phyloP scores from a whole-genome alignment of 2,329 filamentous ascomycete genomes.

The Microascus cirrosus region DNA sequence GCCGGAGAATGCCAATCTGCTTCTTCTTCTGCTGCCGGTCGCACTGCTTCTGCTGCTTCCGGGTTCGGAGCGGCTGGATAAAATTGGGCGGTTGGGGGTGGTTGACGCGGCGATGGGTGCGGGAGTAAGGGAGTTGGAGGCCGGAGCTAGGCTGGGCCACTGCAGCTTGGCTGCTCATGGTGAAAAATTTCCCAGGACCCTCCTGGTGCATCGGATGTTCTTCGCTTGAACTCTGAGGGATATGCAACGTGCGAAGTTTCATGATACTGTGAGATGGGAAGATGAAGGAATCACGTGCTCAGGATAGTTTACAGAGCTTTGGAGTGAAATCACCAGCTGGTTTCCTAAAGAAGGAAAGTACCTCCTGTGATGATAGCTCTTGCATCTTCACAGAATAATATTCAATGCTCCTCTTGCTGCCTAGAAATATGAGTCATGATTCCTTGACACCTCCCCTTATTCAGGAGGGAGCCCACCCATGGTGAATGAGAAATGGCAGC shows the following conservation, averaged over 20 bases:
- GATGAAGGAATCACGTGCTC: background rate
- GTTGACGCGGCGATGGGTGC: background rate
- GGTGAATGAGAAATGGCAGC: no score
- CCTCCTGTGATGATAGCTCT: background rate
- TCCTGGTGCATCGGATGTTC: background rate
- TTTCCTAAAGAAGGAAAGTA: background rate
- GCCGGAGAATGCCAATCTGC: background rate
- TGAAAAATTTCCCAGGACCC: background rate
- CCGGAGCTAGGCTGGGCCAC: background rate
- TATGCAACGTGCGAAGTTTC: background rate
- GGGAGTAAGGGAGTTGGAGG: background rate
- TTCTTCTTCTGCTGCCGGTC: background rate
- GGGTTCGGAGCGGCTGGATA: background rate
- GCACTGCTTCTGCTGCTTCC: background rate
- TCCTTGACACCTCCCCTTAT: no score
- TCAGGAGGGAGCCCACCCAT: no score
- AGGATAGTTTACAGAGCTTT: background rate
- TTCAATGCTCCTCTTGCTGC: background rate
- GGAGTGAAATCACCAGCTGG: background rate
- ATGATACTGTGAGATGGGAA: background rate
- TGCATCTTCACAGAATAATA: background rate
- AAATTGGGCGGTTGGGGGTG: background rate
- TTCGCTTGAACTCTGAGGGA: background rate
- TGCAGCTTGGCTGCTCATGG: background rate
- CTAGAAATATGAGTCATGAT: background rate